phyloP scores from a whole-genome alignment of 345 rosid species.

The Brassica nigra region DNA sequence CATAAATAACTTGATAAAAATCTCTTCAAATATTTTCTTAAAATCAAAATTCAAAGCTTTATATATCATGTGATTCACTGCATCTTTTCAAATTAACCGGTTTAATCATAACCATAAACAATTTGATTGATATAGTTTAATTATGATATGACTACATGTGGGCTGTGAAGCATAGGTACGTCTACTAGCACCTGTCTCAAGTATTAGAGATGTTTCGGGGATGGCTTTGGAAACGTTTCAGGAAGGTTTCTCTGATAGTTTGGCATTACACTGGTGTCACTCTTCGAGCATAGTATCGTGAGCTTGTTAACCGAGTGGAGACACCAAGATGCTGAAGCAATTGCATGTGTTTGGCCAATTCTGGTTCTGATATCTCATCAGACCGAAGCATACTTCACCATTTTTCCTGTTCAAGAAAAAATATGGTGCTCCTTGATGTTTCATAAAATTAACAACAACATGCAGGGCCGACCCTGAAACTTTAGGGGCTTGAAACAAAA shows the following conservation, averaged over 20 bases:
- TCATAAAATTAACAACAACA: neutral
- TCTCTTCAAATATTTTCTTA: neutral
- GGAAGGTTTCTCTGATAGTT: neutral
- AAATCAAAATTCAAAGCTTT: neutral
- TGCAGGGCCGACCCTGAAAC: no score
- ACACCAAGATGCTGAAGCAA: no score
- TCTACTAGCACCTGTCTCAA: neutral
- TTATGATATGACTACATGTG: neutral
- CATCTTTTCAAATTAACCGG: neutral
- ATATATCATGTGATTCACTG: neutral
- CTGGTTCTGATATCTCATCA: neutral
- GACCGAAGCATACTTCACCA: neutral
- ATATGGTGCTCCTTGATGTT: neutral
- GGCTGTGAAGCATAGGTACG: neutral
- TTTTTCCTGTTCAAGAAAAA: no score
- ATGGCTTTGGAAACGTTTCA: neutral
- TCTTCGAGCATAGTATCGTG: neutral
- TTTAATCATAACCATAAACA: neutral
- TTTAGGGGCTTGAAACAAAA: no score
- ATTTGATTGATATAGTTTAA: neutral
- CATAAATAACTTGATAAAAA: neutral
- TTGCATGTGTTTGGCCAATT: neutral
- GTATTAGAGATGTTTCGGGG: neutral
- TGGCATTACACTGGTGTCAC: neutral
- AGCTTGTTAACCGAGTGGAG: neutral